These are phyloP conservation scores for Gentiana dahurica DNA, from an alignment of 257 asterid species.

Conservation along the genomic window DNA sequence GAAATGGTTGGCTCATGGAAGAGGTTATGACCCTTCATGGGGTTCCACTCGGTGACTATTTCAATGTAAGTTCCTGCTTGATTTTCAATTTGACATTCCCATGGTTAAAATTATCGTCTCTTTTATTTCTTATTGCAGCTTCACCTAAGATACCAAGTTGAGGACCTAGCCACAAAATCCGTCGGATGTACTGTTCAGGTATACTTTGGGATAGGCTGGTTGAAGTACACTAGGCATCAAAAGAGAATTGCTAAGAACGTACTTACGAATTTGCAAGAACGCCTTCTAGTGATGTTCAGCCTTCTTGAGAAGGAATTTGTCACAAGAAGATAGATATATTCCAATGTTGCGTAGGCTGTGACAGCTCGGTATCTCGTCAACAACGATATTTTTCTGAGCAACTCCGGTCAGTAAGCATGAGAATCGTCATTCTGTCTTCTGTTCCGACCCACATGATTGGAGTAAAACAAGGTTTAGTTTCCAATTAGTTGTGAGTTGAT, in stretches of 20 bases:
- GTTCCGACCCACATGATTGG: too few relatives aligned
- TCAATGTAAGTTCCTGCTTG: slow-evolving; percentile 34
- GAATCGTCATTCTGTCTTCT: too few relatives aligned
- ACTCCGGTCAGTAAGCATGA: too few relatives aligned
- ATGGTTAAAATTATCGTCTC: background rate
- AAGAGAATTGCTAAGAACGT: slow-evolving; percentile 82
- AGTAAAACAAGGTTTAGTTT: too few relatives aligned
- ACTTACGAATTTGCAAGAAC: slow-evolving; percentile 54
- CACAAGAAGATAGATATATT: slow-evolving; percentile 24
- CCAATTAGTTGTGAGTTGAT: too few relatives aligned
- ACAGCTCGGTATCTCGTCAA: background rate
- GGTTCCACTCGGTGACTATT: slow-evolving; percentile 89
- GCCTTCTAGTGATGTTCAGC: slow-evolving; percentile 70
- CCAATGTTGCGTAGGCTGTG: background rate
- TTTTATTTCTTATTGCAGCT: slow-evolving; percentile 40
- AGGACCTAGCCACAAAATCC: slow-evolving; percentile 62
- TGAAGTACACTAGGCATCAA: slow-evolving; percentile 60
- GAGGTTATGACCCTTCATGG: slow-evolving; percentile 98
- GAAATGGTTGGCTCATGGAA: slow-evolving; percentile 78
- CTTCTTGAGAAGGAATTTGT: slow-evolving; percentile 82
- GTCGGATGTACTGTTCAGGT: slow-evolving; percentile 79
- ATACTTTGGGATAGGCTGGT: slow-evolving; percentile 68
- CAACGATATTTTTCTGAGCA: too few relatives aligned
- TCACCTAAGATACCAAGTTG: slow-evolving; percentile 78
- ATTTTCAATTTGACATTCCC: background rate